Percentiles rank a stretch among this genome's conserved stretches.
Evolutionary conservation across 495 filamentous ascomycete species (phyloP).

Genomic region (Neurospora cerealis): DNA sequence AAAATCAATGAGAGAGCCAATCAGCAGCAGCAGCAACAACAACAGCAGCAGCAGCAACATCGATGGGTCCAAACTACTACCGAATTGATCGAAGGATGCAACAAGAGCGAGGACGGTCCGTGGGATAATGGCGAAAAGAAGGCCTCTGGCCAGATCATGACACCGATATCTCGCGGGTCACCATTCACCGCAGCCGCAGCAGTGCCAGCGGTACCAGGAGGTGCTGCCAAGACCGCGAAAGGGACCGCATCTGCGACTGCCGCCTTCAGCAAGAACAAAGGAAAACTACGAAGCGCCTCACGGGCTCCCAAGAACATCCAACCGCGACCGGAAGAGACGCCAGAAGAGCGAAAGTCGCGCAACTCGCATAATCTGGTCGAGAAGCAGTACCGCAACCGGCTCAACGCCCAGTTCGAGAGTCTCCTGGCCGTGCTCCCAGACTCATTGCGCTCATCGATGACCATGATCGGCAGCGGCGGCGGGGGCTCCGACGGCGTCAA

Average conservation of each 20-base stretch:
- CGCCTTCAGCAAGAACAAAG: not conserved
- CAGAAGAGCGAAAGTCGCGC: conserved; percentile 29
- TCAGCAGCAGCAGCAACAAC: not conserved
- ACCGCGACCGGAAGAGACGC: conserved; percentile 22
- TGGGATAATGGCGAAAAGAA: not conserved
- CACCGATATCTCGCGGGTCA: not conserved
- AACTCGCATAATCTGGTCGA: conserved; percentile 39
- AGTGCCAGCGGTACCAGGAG: not conserved
- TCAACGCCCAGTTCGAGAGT: conserved; percentile 37
- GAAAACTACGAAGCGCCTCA: conserved; percentile 30
- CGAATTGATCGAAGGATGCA: not conserved
- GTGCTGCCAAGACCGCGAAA: not conserved
- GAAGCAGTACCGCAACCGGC: conserved; percentile 39
- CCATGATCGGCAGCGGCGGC: conserved; percentile 11
- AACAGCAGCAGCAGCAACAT: not conserved
- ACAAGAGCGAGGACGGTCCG: not conserved
- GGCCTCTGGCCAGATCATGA: not conserved
- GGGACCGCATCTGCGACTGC: not conserved
- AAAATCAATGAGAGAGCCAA: not conserved
- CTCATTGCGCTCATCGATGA: conserved; percentile 16
- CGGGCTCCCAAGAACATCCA: conserved; percentile 30
- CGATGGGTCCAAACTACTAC: not conserved
- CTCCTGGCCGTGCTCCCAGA: conserved; percentile 33
- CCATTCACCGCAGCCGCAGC: not conserved
- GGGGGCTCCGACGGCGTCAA: conserved; percentile 6